A percentile compares a stretch with the other conserved stretches of the same genome.
Evolutionary conservation across 1,139 yeast species (phyloP).

Genomic region (Eremothecium sinecaudum): DNA sequence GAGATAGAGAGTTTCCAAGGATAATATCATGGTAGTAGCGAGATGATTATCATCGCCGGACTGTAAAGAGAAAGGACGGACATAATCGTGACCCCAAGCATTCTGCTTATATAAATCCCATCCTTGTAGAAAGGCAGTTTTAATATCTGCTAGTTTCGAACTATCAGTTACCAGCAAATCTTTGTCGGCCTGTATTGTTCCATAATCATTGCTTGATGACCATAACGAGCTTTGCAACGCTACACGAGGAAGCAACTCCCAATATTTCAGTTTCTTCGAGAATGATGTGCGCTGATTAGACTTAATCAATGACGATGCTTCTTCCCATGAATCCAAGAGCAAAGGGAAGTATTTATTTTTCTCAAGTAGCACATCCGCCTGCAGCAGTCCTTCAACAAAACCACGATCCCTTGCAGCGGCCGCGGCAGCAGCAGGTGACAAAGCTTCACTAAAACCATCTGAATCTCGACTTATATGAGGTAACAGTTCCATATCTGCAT

Average conservation of each 20-base stretch:
- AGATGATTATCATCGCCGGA: constrained; percentile 38
- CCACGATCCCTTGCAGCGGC: constrained; percentile 6
- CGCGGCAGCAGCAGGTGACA: neutral
- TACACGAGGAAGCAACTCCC: neutral
- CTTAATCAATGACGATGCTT: neutral
- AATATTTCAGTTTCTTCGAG: neutral
- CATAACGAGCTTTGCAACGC: neutral
- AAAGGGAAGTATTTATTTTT: constrained; percentile 35
- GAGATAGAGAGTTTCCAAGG: constrained; percentile 57
- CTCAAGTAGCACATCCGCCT: constrained; percentile 23
- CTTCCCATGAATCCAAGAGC: constrained; percentile 13
- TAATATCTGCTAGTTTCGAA: constrained; percentile 28
- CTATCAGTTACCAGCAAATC: constrained; percentile 12
- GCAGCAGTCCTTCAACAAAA: constrained; percentile 9
- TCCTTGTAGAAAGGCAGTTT: constrained; percentile 43
- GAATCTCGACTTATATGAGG: constrained; percentile 21
- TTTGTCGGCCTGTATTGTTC: neutral
- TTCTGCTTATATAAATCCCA: constrained; percentile 51
- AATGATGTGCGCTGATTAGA: neutral
- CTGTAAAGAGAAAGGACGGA: constrained; percentile 32
- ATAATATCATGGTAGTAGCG: constrained; percentile 52
- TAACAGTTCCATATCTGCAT: constrained; percentile 29
- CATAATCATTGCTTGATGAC: neutral
- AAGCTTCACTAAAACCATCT: neutral
- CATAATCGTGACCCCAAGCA: constrained; percentile 66